A percentile compares a stretch with the other conserved stretches of the same genome.
phyloP scores from a whole-genome alignment of 2,329 filamentous ascomycete species.

The Chaetomium strumarium region DNA sequence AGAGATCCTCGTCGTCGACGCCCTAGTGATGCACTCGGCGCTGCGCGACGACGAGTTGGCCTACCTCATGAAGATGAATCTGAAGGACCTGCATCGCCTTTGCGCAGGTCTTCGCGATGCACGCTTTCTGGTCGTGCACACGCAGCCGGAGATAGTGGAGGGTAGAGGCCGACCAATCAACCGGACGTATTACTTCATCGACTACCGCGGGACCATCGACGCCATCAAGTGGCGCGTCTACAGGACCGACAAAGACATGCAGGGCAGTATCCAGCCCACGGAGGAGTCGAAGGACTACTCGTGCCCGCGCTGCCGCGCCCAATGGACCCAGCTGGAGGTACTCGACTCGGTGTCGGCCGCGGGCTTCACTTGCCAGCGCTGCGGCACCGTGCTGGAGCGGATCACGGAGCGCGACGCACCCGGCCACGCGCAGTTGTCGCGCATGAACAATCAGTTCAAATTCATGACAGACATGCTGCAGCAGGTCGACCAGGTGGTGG shows the following conservation, averaged over 20 bases:
- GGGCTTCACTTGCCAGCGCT: conserved; percentile 81
- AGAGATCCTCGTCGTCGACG: conserved; percentile 72
- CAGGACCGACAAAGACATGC: conserved; percentile 80
- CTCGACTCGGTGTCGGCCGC: conserved; percentile 64
- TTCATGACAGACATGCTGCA: conserved; percentile 72
- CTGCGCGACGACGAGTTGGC: conserved; percentile 83
- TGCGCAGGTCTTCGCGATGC: conserved; percentile 81
- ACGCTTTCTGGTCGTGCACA: conserved; percentile 74
- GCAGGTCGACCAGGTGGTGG: conserved; percentile 66
- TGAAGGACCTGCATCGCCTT: conserved; percentile 85
- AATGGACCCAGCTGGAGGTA: conserved; percentile 88
- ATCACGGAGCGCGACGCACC: conserved; percentile 63
- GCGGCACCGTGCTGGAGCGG: conserved; percentile 57
- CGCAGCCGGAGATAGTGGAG: conserved; percentile 70
- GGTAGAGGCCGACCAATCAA: conserved; percentile 76
- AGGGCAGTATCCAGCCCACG: conserved; percentile 72
- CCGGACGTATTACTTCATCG: conserved; percentile 94
- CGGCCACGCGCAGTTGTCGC: conserved; percentile 66
- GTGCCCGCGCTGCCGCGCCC: conserved; percentile 72
- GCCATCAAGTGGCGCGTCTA: conserved; percentile 93
- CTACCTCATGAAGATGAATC: conserved; percentile 80
- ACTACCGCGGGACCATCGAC: conserved; percentile 90
- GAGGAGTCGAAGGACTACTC: conserved; percentile 88
- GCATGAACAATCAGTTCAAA: conserved; percentile 72
- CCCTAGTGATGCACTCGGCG: conserved; percentile 67